Conservation (phyloP, 257 asterid species). For the Lithospermum erythrorhizon region DNA sequence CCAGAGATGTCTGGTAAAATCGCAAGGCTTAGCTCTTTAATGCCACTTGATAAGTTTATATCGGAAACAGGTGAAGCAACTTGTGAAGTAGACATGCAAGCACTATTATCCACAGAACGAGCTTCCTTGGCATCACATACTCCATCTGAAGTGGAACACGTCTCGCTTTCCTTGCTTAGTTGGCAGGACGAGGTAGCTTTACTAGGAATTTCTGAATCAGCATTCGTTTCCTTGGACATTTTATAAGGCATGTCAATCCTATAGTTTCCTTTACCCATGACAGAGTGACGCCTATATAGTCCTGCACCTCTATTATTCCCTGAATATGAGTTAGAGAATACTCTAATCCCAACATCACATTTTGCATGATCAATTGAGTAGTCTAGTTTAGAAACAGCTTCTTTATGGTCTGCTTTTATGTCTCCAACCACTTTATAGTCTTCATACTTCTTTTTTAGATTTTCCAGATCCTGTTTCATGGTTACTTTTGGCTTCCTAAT, state of each 20-base stretch:
- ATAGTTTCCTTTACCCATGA: constrained; percentile 40
- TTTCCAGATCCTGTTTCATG: constrained; percentile 19
- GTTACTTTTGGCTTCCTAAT: constrained; percentile 28
- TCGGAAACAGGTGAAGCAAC: constrained; percentile 9
- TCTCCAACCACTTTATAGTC: constrained; percentile 27
- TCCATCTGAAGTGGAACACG: constrained; percentile 5
- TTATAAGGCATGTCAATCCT: constrained; percentile 16
- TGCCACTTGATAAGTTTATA: constrained; percentile 12
- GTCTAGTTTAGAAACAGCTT: constrained; percentile 2
- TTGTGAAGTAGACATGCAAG: constrained; percentile 11
- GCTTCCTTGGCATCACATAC: constrained; percentile 18
- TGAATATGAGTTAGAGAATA: constrained; percentile 13
- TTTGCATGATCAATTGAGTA: constrained; percentile 7
- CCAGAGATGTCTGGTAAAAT: not conserved
- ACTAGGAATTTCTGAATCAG: constrained; percentile 18
- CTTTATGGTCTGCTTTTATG: constrained; percentile 9
- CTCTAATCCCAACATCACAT: not conserved
- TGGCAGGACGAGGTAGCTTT: constrained; percentile 11
- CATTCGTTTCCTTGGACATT: constrained; percentile 7
- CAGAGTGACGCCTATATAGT: constrained; percentile 30
- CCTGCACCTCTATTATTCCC: constrained; percentile 30
- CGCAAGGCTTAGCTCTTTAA: constrained; percentile 13
- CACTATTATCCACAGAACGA: constrained; percentile 5
- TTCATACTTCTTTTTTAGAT: constrained; percentile 19
- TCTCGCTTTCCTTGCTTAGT: constrained; percentile 16